phyloP scores from a whole-genome alignment of 1,284 basidiomycete genomes.

The Trichosporon sp. region DNA sequence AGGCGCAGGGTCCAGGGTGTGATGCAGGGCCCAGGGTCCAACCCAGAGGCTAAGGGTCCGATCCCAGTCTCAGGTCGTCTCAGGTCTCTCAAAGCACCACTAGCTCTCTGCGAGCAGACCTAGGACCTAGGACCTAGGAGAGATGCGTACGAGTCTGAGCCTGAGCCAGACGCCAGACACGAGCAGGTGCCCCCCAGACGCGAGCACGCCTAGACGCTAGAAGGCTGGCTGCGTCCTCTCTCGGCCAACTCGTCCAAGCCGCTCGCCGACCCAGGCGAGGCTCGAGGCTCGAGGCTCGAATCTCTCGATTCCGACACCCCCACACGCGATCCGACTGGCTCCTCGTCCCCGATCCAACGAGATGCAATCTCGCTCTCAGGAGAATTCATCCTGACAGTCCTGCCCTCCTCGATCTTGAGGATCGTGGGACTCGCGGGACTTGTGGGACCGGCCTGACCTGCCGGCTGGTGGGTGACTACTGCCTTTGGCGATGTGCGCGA shows the following conservation, averaged over 20 bases:
- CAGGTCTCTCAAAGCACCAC: too few species aligned
- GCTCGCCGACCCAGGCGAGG: too few species aligned
- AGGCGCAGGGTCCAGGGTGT: background rate
- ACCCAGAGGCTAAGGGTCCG: background rate
- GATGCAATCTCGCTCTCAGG: too few species aligned
- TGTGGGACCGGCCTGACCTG: background rate
- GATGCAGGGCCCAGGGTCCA: background rate
- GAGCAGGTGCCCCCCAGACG: too few species aligned
- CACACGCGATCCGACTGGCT: background rate
- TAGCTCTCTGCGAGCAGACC: too few species aligned
- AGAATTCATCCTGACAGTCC: background rate
- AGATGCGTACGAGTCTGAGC: background rate
- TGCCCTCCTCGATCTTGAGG: too few species aligned
- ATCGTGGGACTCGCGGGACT: too few species aligned
- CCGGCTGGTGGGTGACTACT: background rate
- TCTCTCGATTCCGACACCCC: background rate
- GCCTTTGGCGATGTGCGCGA: background rate
- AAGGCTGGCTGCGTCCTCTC: background rate
- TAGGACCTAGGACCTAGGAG: background rate
- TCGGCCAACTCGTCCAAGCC: background rate
- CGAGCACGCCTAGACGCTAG: background rate
- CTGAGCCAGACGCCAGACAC: background rate
- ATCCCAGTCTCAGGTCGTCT: conserved; percentile 4
- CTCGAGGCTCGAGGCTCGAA: too few species aligned
- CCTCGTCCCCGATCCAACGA: background rate